Evolutionary conservation across 768 basidiomycete genomes (phyloP).

Genomic region (Mrakia blollopis): DNA sequence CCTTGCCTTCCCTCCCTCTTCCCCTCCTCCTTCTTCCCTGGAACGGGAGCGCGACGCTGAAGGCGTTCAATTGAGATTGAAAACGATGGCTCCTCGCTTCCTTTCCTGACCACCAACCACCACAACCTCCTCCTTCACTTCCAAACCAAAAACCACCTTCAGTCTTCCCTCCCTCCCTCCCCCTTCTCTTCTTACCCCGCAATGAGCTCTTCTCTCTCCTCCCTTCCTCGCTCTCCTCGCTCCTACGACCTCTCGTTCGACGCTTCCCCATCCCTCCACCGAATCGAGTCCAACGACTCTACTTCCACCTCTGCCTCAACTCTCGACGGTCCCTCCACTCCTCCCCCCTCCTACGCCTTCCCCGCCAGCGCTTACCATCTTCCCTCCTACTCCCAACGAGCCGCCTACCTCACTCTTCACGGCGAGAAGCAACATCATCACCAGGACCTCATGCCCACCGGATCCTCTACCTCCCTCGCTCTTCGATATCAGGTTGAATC

Average conservation of each 20-base stretch:
- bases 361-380: neutral
- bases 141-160: neutral
- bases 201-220: neutral
- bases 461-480: neutral
- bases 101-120: no score
- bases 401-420: neutral
- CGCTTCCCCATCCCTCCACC: neutral
- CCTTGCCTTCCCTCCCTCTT: no score
- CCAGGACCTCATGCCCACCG: no score
- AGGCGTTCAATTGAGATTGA: no score
- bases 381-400: neutral
- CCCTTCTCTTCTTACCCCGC: neutral
- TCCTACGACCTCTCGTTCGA: slow-evolving; percentile 4
- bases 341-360: neutral
- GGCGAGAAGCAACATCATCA: neutral
- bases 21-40: no score
- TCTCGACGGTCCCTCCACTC: neutral
- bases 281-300: neutral
- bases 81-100: no score
- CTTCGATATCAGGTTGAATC: neutral
- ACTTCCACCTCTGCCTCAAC: neutral
- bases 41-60: no score
- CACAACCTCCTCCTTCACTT: no score
- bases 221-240: neutral
- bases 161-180: neutral